Evolutionary conservation across 106 monocot species (phyloP), one percentile per base, ranked within the genome.

Genomic region (Ottelia alismoides): DNA sequence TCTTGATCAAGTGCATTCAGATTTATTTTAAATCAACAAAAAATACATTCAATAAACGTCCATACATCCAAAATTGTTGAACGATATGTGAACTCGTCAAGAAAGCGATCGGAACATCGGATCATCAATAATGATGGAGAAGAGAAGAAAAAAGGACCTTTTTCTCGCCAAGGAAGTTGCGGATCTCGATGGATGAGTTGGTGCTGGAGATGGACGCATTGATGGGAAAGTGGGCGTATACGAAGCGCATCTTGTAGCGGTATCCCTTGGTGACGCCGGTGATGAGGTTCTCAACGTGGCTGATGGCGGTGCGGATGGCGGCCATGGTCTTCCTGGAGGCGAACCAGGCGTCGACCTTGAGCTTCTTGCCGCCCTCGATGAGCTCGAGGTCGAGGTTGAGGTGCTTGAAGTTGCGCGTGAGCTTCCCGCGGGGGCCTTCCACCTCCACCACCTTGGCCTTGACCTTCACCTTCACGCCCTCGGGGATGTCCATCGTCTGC

Each of bases 391-490:
- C 77, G 49, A 86, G 81, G 70, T 85, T 80, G 10, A 86, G 76
- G 53, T 87, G 86, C 71, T 81, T 78, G 74, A 85, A 87, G 67
- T 74, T 75, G n/a, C n/a, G n/a, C n/a, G n/a, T n/a, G n/a, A n/a
- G n/a, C n/a, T n/a, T n/a, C n/a, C n/a, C n/a, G n/a, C n/a, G n/a
- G n/a, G n/a, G n/a, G n/a, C n/a, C n/a, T n/a, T n/a, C n/a, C n/a
- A n/a, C n/a, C n/a, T n/a, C n/a, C n/a, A n/a, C n/a, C n/a, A n/a
- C n/a, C n/a, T n/a, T n/a, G n/a, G n/a, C n/a, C n/a, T n/a, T n/a
- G 56, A 76, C 76, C 49, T 60, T 60, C 19, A 84, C 59, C 32
- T 59, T 70, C 27, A 84, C 79, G 26, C 56, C 83, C 54, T 70
- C 74, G 7, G 83, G 83, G 56, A 83, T 83, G 58, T 78, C 74